These are phyloP conservation scores for Ormosia semicastrata DNA, from an alignment of 306 rosid genomes.

Conservation along the genomic window DNA sequence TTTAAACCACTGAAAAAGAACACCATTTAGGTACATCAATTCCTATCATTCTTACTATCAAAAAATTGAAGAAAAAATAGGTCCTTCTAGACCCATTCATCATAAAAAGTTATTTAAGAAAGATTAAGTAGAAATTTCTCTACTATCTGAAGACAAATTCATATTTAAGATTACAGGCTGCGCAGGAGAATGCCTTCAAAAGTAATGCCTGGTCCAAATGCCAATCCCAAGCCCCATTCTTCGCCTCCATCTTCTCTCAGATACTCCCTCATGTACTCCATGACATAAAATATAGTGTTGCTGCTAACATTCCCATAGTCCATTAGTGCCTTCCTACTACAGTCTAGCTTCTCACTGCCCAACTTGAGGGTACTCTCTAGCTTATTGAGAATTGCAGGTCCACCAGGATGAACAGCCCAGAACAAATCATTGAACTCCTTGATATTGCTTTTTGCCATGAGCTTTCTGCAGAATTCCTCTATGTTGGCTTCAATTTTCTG, in stretches of 20 bases:
- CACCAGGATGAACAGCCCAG: constrained; percentile 97
- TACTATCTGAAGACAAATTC: constrained; percentile 1
- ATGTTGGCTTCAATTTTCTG: constrained; percentile 87
- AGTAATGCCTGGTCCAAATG: constrained; percentile 96
- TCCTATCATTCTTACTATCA: too few species aligned
- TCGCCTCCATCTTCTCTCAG: constrained; percentile 49
- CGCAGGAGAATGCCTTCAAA: constrained; percentile 96
- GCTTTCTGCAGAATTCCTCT: constrained; percentile 74
- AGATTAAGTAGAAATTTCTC: too few species aligned
- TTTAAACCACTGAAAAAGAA: background rate
- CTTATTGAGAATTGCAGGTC: constrained; percentile 86
- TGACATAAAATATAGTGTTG: constrained; percentile 85
- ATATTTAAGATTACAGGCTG: constrained; percentile 46
- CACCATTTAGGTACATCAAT: background rate
- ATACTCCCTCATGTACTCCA: constrained; percentile 83
- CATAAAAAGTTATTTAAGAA: too few species aligned
- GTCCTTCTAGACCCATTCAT: too few species aligned
- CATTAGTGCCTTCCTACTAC: constrained; percentile 81
- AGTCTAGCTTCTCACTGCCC: constrained; percentile 61
- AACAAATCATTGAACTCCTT: constrained; percentile 72
- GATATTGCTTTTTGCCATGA: constrained; percentile 42
- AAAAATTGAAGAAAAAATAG: too few species aligned
- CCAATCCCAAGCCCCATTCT: constrained; percentile 95
- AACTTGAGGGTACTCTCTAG: constrained; percentile 57
- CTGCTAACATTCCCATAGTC: constrained; percentile 94